Evolutionary conservation across 2,329 filamentous ascomycete genomes (phyloP).

Genomic region (Cladosporium oxysporum): DNA sequence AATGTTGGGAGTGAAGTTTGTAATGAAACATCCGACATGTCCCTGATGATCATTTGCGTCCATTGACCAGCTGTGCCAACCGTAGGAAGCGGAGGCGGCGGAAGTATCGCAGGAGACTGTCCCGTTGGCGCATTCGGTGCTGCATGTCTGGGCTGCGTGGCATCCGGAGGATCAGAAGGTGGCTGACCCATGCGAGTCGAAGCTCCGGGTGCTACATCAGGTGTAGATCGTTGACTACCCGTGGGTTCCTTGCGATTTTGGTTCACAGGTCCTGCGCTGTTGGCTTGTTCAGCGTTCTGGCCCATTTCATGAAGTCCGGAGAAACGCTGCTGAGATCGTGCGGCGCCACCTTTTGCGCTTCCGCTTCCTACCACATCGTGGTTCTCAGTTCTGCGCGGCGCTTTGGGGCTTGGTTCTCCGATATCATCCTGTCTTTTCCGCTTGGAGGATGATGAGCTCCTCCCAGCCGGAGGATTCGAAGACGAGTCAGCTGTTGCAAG

Average conservation of each 20-base stretch:
- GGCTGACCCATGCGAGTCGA: background rate
- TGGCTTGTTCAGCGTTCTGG: background rate
- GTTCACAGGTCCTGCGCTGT: too few relatives aligned
- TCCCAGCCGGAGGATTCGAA: background rate
- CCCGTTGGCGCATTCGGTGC: too few relatives aligned
- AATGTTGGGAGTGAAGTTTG: background rate
- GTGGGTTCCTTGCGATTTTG: background rate
- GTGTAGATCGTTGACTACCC: background rate
- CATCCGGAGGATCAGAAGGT: background rate
- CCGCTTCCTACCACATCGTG: background rate
- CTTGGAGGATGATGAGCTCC: background rate
- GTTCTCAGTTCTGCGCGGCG: too few relatives aligned
- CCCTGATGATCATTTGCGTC: background rate
- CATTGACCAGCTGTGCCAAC: background rate
- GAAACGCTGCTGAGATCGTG: background rate
- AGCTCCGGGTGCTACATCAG: background rate
- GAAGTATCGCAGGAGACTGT: background rate
- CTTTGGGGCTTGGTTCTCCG: background rate
- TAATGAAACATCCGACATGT: background rate
- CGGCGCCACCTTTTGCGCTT: background rate
- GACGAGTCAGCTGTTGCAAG: background rate
- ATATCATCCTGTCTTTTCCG: background rate
- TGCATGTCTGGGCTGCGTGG: background rate
- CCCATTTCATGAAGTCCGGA: background rate
- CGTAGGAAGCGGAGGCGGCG: background rate